A percentile compares a stretch with the other conserved stretches of the same genome.
Evolutionary conservation across 768 basidiomycete species (phyloP).

Genomic region (Gymnopilus dilepis): DNA sequence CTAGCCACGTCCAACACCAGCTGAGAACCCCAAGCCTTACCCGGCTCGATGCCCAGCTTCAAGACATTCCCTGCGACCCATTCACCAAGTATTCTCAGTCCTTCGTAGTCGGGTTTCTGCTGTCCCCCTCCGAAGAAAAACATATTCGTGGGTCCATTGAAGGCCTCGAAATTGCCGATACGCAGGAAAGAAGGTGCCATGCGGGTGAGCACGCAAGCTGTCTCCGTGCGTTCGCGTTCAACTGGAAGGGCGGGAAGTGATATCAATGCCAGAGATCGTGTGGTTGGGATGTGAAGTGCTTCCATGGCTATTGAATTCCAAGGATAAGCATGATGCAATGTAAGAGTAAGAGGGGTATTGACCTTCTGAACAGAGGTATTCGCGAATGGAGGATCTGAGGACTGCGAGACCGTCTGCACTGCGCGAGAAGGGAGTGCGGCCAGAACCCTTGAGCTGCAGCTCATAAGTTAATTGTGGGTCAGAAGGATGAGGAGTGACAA

Average conservation of each 20-base stretch:
- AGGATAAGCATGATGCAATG: background rate
- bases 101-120: conserved; percentile 76
- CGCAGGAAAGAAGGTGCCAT: conserved; percentile 91
- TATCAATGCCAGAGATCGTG: conserved; percentile 82
- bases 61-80: conserved; percentile 75
- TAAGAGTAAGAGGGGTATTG: background rate
- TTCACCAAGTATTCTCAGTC: conserved; percentile 72
- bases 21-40: conserved; percentile 69
- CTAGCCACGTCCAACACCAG: conserved; percentile 80
- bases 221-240: conserved; percentile 73
- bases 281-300: conserved; percentile 89
- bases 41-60: conserved; percentile 48
- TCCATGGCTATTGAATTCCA: conserved; percentile 41
- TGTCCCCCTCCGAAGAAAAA: conserved; percentile 82
- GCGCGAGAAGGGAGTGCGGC: conserved; percentile 92
- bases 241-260: conserved; percentile 78
- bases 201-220: conserved; percentile 76
- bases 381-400: conserved; percentile 91
- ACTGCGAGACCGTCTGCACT: conserved; percentile 95
- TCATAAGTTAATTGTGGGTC: conserved; percentile 68
- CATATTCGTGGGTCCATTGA: conserved; percentile 69
- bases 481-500: conserved; percentile 76
- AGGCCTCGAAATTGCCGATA: conserved; percentile 88
- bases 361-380: conserved; percentile 94
- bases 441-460: conserved; percentile 93